Conservation (phyloP, 208 protist genomes). For the Trypanosoma caninum region DNA sequence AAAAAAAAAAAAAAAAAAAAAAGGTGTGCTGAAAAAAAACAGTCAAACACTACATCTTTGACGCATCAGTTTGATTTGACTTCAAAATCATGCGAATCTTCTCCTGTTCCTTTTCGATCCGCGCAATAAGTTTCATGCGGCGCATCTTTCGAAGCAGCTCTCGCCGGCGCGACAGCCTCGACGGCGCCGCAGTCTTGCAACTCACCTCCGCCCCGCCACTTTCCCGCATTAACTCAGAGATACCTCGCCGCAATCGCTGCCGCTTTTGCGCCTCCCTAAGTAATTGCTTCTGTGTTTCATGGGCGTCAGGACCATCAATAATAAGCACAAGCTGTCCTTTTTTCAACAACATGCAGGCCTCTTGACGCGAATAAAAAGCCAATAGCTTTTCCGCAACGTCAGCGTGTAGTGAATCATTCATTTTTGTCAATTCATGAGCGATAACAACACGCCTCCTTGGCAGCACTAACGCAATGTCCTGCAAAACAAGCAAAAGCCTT, state of each 20-base stretch:
- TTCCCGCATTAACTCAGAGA: slow-evolving; percentile 34
- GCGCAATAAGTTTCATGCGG: slow-evolving; percentile 38
- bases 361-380: slow-evolving; percentile 67
- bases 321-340: slow-evolving; percentile 84
- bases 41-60: slow-evolving; percentile 9
- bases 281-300: slow-evolving; percentile 61
- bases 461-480: slow-evolving; percentile 74
- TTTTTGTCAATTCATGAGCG: slow-evolving; percentile 88
- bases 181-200: neutral
- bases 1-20: slow-evolving; percentile 16
- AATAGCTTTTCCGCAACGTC: slow-evolving; percentile 73
- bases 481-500: slow-evolving; percentile 68
- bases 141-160: slow-evolving; percentile 23
- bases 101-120: slow-evolving; percentile 80
- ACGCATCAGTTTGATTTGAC: slow-evolving; percentile 48
- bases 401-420: slow-evolving; percentile 87
- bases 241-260: slow-evolving; percentile 39
- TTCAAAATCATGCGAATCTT: slow-evolving; percentile 55
- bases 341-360: slow-evolving; percentile 60
- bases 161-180: slow-evolving; percentile 11
- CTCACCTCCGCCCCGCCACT: neutral
- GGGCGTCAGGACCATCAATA: slow-evolving; percentile 62
- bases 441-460: slow-evolving; percentile 73
- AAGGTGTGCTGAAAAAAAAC: slow-evolving; percentile 8
- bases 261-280: slow-evolving; percentile 51